Percentiles rank a stretch among this genome's conserved stretches.
Evolutionary conservation across 805 yeast species (phyloP).

Genomic region (Candida ortonii): DNA sequence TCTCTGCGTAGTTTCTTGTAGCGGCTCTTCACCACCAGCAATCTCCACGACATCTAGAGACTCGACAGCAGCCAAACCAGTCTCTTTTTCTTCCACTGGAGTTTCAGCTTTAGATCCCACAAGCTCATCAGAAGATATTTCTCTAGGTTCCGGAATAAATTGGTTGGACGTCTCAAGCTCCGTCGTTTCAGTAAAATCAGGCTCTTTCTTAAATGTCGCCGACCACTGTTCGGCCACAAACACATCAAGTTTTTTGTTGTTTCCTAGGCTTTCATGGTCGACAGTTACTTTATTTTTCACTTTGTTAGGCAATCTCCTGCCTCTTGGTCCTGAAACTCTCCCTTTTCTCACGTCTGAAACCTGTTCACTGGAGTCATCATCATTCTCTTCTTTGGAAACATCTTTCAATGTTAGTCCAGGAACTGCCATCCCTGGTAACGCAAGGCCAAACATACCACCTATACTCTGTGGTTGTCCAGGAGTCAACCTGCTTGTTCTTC

Average conservation of each 20-base stretch:
- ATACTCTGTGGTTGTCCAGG: constrained; percentile 55
- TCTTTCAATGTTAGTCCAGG: constrained; percentile 44
- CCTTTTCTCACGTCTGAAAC: constrained; percentile 41
- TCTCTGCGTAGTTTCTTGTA: neutral
- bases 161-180: no score
- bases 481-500: constrained; percentile 23
- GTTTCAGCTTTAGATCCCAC: no score
- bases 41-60: neutral
- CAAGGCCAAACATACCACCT: constrained; percentile 53
- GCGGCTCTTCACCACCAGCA: constrained; percentile 1
- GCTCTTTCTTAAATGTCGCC: constrained; percentile 17
- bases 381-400: constrained; percentile 13
- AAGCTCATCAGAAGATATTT: no score
- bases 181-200: no score
- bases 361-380: constrained; percentile 11
- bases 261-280: constrained; percentile 31
- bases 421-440: constrained; percentile 51
- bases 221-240: constrained; percentile 39
- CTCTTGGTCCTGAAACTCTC: constrained; percentile 72
- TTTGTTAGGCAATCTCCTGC: constrained; percentile 63
- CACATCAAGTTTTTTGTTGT: constrained; percentile 32
- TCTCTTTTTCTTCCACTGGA: constrained; percentile 1
- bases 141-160: no score
- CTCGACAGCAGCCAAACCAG: constrained; percentile 3
- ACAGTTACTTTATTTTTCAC: constrained; percentile 43